Percentiles rank a stretch among this genome's conserved stretches.
These are phyloP conservation scores for Cicer judaicum DNA, from an alignment of 306 rosid species.

Conservation along the genomic window DNA sequence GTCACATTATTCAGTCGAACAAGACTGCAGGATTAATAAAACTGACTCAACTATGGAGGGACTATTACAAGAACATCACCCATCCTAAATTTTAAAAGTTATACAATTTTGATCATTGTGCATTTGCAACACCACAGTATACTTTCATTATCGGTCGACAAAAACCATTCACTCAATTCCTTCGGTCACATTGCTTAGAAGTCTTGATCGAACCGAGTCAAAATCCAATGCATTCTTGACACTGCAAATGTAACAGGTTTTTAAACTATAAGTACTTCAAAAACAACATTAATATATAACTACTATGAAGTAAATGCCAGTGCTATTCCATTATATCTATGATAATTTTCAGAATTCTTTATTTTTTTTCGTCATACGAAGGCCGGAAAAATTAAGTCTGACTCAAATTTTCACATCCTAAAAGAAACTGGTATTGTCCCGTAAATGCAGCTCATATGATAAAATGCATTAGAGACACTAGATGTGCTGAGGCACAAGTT, in stretches of 20 bases:
- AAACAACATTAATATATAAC: conserved; percentile 13
- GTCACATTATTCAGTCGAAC: too few species aligned
- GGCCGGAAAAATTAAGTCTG: neutral
- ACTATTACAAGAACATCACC: too few species aligned
- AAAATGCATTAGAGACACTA: too few species aligned
- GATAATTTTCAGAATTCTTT: neutral
- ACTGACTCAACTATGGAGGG: too few species aligned
- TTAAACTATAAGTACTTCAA: conserved; percentile 4
- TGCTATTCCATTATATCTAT: neutral
- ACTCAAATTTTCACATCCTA: neutral
- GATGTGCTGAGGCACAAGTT: too few species aligned
- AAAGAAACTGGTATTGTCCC: neutral
- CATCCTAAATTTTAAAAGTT: too few species aligned
- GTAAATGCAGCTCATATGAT: too few species aligned
- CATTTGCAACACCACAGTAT: neutral
- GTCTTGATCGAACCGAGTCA: conserved; percentile 55
- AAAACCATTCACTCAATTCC: conserved; percentile 25
- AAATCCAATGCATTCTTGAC: conserved; percentile 48
- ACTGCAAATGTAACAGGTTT: conserved; percentile 47
- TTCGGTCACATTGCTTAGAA: conserved; percentile 23
- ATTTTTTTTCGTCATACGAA: neutral
- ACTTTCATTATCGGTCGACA: neutral
- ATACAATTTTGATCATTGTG: too few species aligned
- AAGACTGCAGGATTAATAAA: too few species aligned
- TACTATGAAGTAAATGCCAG: neutral